phyloP scores from a whole-genome alignment of 306 rosid species.

The Vigna radiata region DNA sequence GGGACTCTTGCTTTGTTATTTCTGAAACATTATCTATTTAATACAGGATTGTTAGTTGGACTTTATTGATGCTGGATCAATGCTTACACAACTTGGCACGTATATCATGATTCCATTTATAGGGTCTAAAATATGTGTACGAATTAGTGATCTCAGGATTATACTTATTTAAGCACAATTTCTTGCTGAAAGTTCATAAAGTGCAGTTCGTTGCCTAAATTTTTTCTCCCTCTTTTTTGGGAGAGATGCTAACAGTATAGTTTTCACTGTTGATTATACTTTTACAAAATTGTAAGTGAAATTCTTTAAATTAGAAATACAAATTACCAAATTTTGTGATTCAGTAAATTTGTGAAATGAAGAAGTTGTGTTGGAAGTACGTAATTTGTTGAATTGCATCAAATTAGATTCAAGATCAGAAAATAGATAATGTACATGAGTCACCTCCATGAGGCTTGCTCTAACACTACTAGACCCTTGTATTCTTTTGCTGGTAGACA shows the following conservation, averaged over 20 bases:
- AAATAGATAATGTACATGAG: neutral
- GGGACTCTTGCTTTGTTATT: slow-evolving; percentile 6
- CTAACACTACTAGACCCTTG: no score
- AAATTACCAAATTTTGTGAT: neutral
- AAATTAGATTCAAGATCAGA: neutral
- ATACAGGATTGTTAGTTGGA: slow-evolving; percentile 16
- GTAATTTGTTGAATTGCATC: neutral
- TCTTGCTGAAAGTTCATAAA: neutral
- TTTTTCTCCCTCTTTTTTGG: neutral
- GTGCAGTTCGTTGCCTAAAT: neutral
- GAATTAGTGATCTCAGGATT: slow-evolving; percentile 1
- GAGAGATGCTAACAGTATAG: neutral
- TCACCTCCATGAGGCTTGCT: no score
- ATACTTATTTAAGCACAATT: neutral
- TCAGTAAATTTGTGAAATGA: no score
- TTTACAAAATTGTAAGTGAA: neutral
- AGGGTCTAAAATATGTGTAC: neutral
- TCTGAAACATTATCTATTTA: neutral
- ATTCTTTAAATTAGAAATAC: neutral
- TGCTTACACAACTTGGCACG: neutral
- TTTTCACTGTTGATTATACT: no score
- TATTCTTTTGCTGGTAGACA: neutral
- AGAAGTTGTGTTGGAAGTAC: neutral
- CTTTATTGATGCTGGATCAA: slow-evolving; percentile 21
- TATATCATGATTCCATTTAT: neutral